Percentiles rank a stretch among this genome's conserved stretches.
These are phyloP conservation scores for Ceratobasidium sp. DNA, from an alignment of 1,284 basidiomycete species.

Conservation along the genomic window DNA sequence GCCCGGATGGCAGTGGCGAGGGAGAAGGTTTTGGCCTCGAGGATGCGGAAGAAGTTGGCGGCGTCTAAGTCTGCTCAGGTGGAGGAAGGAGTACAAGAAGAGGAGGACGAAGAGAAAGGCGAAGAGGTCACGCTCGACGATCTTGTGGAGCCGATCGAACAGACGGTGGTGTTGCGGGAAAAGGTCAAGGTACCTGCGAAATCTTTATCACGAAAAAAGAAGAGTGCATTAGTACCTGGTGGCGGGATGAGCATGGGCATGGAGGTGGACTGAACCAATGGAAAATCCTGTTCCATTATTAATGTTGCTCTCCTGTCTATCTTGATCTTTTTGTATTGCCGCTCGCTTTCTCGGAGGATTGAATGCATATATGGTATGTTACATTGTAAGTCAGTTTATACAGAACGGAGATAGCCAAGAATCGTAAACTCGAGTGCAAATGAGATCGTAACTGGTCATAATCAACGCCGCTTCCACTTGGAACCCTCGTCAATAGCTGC, in stretches of 20 bases:
- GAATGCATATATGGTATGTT: constrained; percentile 42
- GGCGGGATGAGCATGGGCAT: constrained; percentile 84
- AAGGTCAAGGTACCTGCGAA: constrained; percentile 83
- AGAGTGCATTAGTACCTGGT: constrained; percentile 77
- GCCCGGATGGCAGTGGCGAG: constrained; percentile 84
- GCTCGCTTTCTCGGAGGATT: constrained; percentile 29
- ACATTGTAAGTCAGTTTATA: constrained; percentile 25
- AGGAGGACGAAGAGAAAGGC: constrained; percentile 46
- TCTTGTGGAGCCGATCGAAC: constrained; percentile 57
- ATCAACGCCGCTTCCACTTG: constrained; percentile 41
- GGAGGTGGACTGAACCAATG: constrained; percentile 59
- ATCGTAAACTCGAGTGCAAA: constrained; percentile 7
- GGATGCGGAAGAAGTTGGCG: constrained; percentile 61
- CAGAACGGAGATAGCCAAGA: constrained; percentile 21
- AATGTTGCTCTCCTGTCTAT: neutral
- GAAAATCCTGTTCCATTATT: neutral
- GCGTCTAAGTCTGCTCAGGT: constrained; percentile 72
- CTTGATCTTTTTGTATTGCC: constrained; percentile 18
- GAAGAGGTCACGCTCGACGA: constrained; percentile 53
- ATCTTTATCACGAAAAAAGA: constrained; percentile 58
- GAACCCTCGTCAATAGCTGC: constrained; percentile 42
- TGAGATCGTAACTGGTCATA: constrained; percentile 4
- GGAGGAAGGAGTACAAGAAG: constrained; percentile 59
- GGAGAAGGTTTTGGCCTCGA: constrained; percentile 75
- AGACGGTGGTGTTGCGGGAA: constrained; percentile 63